Base-by-base conservation (phyloP, 805 yeast species). In the Myxozyma melibiosi region DNA sequence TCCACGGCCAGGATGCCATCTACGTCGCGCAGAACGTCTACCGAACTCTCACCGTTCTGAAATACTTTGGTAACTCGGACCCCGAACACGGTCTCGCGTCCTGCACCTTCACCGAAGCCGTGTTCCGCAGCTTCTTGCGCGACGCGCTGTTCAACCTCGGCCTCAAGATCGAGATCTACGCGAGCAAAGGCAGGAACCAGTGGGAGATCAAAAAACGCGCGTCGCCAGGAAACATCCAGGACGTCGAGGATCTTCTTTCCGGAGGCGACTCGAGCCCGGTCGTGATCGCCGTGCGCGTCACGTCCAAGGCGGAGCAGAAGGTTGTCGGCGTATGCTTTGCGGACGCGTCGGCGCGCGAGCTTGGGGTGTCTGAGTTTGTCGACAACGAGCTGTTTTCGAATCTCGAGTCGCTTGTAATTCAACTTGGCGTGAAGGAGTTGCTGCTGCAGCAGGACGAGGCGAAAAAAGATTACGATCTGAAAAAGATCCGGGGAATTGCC, bases 341-440 rank as follows among this genome's bases (percentile, higher is more conserved):
- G 30, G 96, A 94, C 68, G 82, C 89, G 37, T 84, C 84, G 65
- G 77, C 80, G 45, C 80, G 81, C 58, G 76, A 77, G 31, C 76
- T 94, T 31, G 90, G 94, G 20, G 73, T 90, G 49, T 73, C 85
- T 16, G 96, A 91, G 68, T 86, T 92, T 62, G 80, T 80, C 8
- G 99, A 94, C 70, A 90, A 89, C 67, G 98, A 92, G 46, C 77
- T 90, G 8, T 90, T 81, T 65, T 84, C 96, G 1, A 92, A 91
- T 68, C 71, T 92, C 61, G 98, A 94, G 70, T 84, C 95, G 45
- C 77, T 90, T 48, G 71, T 91, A 57, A 86, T 94, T 64, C 99
- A 94, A 70, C 75, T 90, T 34, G 96, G 96, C 20, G 89, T 90
- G 5, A 88, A 86, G 66, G 99, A 94, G 69, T 84, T 90, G 39